These are phyloP conservation scores for Clarkia xantiana DNA, from an alignment of 345 rosid genomes.

Conservation along the genomic window DNA sequence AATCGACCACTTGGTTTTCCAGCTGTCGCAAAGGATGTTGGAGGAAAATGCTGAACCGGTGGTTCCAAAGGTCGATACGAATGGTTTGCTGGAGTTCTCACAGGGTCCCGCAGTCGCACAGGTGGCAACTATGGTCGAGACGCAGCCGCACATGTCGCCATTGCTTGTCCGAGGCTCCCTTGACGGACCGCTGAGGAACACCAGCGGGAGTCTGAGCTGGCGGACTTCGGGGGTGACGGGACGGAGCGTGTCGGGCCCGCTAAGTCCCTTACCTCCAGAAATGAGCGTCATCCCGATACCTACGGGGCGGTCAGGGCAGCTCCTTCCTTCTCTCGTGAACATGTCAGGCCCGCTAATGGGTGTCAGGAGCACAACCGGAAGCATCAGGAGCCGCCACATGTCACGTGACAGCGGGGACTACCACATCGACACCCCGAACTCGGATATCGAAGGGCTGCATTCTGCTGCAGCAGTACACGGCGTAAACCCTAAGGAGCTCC, in stretches of 20 bases:
- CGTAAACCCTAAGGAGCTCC: slow-evolving; percentile 89
- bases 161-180: slow-evolving; percentile 90
- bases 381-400: slow-evolving; percentile 82
- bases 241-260: slow-evolving; percentile 82
- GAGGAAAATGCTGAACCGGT: slow-evolving; percentile 81
- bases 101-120: slow-evolving; percentile 83
- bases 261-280: slow-evolving; percentile 91
- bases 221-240: slow-evolving; percentile 78
- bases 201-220: slow-evolving; percentile 95
- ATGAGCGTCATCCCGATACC: slow-evolving; percentile 61
- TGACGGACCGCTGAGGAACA: slow-evolving; percentile 83
- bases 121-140: slow-evolving; percentile 53
- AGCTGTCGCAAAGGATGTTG: slow-evolving; percentile 81
- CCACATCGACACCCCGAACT: slow-evolving; percentile 86
- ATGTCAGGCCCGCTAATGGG: slow-evolving; percentile 97
- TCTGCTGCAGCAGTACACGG: slow-evolving; percentile 63
- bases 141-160: slow-evolving; percentile 95
- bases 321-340: slow-evolving; percentile 73
- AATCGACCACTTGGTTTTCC: slow-evolving; percentile 93
- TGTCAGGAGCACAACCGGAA: slow-evolving; percentile 91
- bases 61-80: slow-evolving; percentile 48
- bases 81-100: slow-evolving; percentile 86
- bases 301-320: slow-evolving; percentile 89
- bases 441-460: slow-evolving; percentile 79
- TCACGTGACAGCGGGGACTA: slow-evolving; percentile 96